Base-by-base conservation (phyloP, 2,329 filamentous ascomycete genomes). In the Moelleriella libera region DNA sequence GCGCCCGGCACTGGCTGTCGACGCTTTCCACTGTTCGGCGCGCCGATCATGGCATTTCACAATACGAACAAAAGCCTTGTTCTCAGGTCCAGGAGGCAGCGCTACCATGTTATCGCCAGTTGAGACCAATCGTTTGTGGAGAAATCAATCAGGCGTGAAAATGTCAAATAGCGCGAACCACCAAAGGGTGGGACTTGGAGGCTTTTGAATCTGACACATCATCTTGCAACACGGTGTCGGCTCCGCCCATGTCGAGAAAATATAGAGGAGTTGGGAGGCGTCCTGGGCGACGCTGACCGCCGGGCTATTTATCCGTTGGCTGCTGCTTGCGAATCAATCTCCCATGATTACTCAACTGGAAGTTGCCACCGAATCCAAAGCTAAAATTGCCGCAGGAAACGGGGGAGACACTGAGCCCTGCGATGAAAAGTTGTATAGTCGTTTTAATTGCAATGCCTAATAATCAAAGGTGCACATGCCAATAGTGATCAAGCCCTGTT, bases 181-280 rank as follows among this genome's bases (percentile, higher is more conserved):
- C 32, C 12, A 8, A 37, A 37, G 32, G 32, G 32, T 37, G 32
- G 32, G 32, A 37, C 8, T 12, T 37, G 8, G 32, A 4, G 12
- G 32, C 29, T 28, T 45, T 11, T 28, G 14, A 45, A 45, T 45
- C 14, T 45, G 44, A 45, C 34, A 45, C 12, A 40, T 45, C 44
- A 45, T 29, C 44, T 44, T 32, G 43, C 12, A 44, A 39, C 4
- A 7, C 41, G 41, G 2, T 8, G n/a, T 42, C 21, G 41, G 41
- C 41, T 11, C n/a, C 41, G 32, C 32, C 32, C 12, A 8, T 3
- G 12, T 12, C 4, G 32, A 37, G 32, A 2, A 8, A 4, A 12
- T 37, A 37, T 4, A 12, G 8, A 8, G 8, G 32, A 37, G 8
- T 37, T 8, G 8, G 32, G 12, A 12, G 8, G 32, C 12, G 32